Evolutionary conservation across 208 protist species (phyloP).

Genomic region (Herpetomonas muscarum): DNA sequence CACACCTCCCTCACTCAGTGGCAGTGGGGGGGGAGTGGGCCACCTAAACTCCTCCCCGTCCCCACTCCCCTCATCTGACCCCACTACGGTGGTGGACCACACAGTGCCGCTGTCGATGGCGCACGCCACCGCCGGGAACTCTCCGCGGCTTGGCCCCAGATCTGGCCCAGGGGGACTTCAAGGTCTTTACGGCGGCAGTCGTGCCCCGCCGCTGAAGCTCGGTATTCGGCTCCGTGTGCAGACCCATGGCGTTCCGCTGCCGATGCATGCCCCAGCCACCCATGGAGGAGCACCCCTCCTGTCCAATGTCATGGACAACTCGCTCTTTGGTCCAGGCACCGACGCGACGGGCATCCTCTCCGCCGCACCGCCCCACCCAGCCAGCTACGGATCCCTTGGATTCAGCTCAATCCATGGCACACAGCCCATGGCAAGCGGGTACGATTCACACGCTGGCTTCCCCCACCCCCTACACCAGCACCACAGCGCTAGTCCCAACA

Average conservation of each 20-base stretch:
- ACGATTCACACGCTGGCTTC: too few species aligned
- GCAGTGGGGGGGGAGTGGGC: neutral
- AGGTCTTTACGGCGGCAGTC: neutral
- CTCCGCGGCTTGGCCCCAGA: neutral
- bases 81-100: slow-evolving; percentile 9
- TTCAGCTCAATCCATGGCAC: too few species aligned
- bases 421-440: too few species aligned
- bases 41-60: neutral
- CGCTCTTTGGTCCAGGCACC: too few species aligned
- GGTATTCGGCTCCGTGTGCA: neutral
- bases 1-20: neutral
- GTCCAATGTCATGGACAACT: too few species aligned
- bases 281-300: too few species aligned
- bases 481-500: too few species aligned
- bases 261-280: too few species aligned
- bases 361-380: too few species aligned
- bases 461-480: neutral
- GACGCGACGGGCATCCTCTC: too few species aligned
- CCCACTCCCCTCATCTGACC: neutral
- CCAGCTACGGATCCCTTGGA: too few species aligned
- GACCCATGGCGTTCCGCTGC: too few species aligned
- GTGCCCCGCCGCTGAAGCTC: neutral
- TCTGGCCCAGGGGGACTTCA: neutral
- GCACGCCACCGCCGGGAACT: neutral
- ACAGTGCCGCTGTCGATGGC: slow-evolving; percentile 15